Percentiles rank a stretch among this genome's conserved stretches.
Evolutionary conservation across 1,284 basidiomycete genomes (phyloP).

Genomic region (Cutaneotrichosporon sp.): DNA sequence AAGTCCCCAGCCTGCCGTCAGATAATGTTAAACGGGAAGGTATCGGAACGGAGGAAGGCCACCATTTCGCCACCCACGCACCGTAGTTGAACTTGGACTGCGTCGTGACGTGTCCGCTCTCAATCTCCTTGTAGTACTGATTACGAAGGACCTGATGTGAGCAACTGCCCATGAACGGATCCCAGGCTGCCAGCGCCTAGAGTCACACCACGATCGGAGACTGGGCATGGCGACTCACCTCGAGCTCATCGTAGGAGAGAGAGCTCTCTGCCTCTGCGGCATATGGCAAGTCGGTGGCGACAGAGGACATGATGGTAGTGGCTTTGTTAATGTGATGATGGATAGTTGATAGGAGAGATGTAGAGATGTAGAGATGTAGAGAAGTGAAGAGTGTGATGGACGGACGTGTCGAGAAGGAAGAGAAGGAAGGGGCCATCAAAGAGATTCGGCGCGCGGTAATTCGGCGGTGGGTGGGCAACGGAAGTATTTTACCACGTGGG

Average conservation of each 20-base stretch:
- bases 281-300: slow-evolving; percentile 77
- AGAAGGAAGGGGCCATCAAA: too few relatives aligned
- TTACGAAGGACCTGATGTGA: slow-evolving; percentile 63
- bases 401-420: too few relatives aligned
- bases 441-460: too few relatives aligned
- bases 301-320: not conserved
- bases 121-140: slow-evolving; percentile 84
- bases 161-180: not conserved
- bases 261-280: slow-evolving; percentile 90
- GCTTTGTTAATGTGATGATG: not conserved
- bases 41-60: too few relatives aligned
- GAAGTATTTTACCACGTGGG: not conserved
- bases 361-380: not conserved
- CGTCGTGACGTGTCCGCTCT: slow-evolving; percentile 77
- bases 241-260: slow-evolving; percentile 80
- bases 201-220: too few relatives aligned
- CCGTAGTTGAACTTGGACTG: slow-evolving; percentile 99
- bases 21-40: too few relatives aligned
- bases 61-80: slow-evolving; percentile 30
- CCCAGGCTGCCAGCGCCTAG: too few relatives aligned
- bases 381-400: not conserved
- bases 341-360: not conserved
- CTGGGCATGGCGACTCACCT: slow-evolving; percentile 53
- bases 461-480: not conserved
- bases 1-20: slow-evolving; percentile 64